Evolutionary conservation across 192 early-diverging fungal genomes (phyloP), one percentile per base, ranked within the genome.

Genomic region (Coemansia sp.): DNA sequence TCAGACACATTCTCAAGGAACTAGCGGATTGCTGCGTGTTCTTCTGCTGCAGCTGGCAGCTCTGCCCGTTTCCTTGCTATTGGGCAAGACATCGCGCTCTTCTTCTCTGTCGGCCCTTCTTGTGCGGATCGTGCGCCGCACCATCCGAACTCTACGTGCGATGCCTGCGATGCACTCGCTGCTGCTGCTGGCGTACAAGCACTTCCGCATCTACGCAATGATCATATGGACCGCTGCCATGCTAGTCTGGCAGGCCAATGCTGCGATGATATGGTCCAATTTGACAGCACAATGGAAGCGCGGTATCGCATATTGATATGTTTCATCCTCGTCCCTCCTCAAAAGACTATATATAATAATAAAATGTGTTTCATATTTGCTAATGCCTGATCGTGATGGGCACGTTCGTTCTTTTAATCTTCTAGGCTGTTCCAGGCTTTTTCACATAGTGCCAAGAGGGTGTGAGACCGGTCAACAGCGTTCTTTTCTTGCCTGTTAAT

Each of bases 201-300:
- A 74, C 48, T 45, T 74, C 37, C 77, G 72, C 37, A 56, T 80
- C 9, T 71, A 74, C 26, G 65, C 68, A 0, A 68, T 80, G 64
- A 23, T 80, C 1, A 58, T 70, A 21, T 81, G 78, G 78, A 69
- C 78, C 8, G 69, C 66, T 52, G 78, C 72, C 2, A 49, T 71
- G 60, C 60, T 81, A 26, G 60, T 63, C 7, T 81, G 72, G 72
- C 65, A 81, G 52, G 78, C 78, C 6, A 81, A 75, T 29, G 72
- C 72, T 0, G 78, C 78, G 0, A 45, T 75, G 21, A 74, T 81
- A 16, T 68, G 66, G 72, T 66, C 69, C 23, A 75, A 68, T 56
- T 69, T 81, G 12, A 59, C 60, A 4, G 4, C 35, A 13, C 72
- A 71, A 53, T 60, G 63, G 72, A 70, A 39, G 48, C 72, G 72